Conservation (phyloP, 2,329 filamentous ascomycete species). For the Pseudogymnoascus sp. region DNA sequence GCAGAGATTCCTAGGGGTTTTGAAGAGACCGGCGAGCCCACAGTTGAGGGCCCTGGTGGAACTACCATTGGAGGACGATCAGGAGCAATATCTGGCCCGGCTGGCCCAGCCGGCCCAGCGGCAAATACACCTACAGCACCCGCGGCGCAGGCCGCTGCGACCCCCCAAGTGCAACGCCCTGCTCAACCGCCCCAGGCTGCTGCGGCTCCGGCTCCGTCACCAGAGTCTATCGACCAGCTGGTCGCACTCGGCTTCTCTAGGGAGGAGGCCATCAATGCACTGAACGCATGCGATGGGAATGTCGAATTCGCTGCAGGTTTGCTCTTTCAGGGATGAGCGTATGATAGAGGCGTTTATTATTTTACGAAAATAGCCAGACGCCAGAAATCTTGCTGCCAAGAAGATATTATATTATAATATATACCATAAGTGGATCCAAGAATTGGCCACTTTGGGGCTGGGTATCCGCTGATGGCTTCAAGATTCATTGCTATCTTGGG, state of each 20-base stretch:
- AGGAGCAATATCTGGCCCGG: conserved; percentile 57
- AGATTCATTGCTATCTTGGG: background rate
- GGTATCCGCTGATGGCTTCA: background rate
- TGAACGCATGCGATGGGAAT: conserved; percentile 78
- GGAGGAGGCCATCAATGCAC: conserved; percentile 68
- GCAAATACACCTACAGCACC: conserved; percentile 22
- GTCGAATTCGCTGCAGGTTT: conserved; percentile 82
- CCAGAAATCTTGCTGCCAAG: background rate
- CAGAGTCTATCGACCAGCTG: conserved; percentile 68
- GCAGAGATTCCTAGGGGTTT: conserved; percentile 85
- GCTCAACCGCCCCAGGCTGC: conserved; percentile 18
- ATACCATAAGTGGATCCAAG: background rate
- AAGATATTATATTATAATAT: background rate
- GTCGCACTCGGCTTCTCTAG: conserved; percentile 70
- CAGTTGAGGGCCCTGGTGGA: conserved; percentile 77
- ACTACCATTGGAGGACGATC: conserved; percentile 79
- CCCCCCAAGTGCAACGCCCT: conserved; percentile 19
- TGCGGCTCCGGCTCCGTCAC: conserved; percentile 34
- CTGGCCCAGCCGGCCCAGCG: conserved; percentile 15
- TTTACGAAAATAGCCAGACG: background rate
- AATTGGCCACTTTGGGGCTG: background rate
- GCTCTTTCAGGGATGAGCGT: conserved; percentile 49
- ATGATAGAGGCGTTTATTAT: background rate
- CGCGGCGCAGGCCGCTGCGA: conserved; percentile 18
- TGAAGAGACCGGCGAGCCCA: conserved; percentile 74